Evolutionary conservation across 768 basidiomycete genomes (phyloP), one percentile per base, ranked within the genome.

Genomic region (Xerocomus spinulosus): DNA sequence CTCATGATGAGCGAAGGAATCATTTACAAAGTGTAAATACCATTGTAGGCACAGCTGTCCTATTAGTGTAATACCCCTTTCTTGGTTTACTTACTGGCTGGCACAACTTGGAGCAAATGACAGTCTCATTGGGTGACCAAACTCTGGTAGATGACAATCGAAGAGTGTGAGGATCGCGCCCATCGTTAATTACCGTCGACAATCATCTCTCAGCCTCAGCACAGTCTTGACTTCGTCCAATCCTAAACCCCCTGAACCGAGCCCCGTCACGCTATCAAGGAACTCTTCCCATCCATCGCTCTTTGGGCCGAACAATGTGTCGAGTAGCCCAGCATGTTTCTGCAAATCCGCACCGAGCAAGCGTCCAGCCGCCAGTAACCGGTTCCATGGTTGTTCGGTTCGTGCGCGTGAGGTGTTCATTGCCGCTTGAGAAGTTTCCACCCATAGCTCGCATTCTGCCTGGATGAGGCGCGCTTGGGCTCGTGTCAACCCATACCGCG

Each of bases 1-100:
- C 72, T 97, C 52, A 91, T 96, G 88, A 75, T 92, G 58, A 86
- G 85, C 54, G 90, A 88, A 26, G 87, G 85, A 26, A 82, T 90
- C 48, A 78, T 94, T 44, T 94, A 94, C 72, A 91, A 83, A 67
- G 80, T 92, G 48, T 91, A 71, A 68, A 68, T 46, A 47, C 38
- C 36, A 18, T 41, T 37, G 42, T 34, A 40, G 48, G 28, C 12
- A 44, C 44, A 15, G 9, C 34, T n/a, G 29, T 37, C 20, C 28
- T 38, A 9, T 23, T 24, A 24, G 24, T 24, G 17, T 36, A 42
- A 42, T 29, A 8, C 23, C 30, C 36, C n/a, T n/a, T n/a, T n/a
- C n/a, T n/a, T n/a, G n/a, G n/a, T n/a, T n/a, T n/a, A n/a, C n/a
- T n/a, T n/a, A n/a, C n/a, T n/a, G n/a, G n/a, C n/a, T n/a, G n/a